Conservation (phyloP, 805 yeast genomes). For the Scheffersomyces stipitis region DNA sequence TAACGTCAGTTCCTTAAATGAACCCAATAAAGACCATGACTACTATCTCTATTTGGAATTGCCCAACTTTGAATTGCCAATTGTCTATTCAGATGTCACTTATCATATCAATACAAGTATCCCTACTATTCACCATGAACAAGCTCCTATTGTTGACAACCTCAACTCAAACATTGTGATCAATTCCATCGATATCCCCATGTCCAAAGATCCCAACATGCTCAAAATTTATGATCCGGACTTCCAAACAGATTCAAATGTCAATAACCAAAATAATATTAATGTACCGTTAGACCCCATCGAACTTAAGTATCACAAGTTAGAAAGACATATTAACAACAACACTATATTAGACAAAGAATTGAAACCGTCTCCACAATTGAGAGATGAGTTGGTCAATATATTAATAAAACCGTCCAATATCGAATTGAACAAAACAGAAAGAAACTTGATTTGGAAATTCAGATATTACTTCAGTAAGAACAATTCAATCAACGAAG, state of each 20-base stretch:
- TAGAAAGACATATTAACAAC: conserved; percentile 77
- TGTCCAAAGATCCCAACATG: conserved; percentile 6
- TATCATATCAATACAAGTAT: conserved; percentile 20
- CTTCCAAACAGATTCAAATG: conserved; percentile 16
- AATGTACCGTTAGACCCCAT: conserved; percentile 61
- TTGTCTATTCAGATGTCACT: conserved; percentile 62
- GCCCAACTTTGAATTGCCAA: conserved; percentile 68
- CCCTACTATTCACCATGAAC: conserved; percentile 2
- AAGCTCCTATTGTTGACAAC: conserved; percentile 8
- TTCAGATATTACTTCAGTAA: conserved; percentile 69
- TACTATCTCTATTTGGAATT: conserved; percentile 41
- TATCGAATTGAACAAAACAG: conserved; percentile 74
- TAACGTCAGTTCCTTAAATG: conserved; percentile 9
- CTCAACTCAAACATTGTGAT: conserved; percentile 34
- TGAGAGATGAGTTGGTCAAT: conserved; percentile 67
- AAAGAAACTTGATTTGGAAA: conserved; percentile 87
- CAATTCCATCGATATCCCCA: conserved; percentile 33
- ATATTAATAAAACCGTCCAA: conserved; percentile 82
- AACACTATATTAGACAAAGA: conserved; percentile 77
- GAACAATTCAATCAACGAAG: conserved; percentile 46
- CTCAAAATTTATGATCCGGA: conserved; percentile 48
- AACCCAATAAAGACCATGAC: conserved; percentile 7
- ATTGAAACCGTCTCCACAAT: conserved; percentile 81
- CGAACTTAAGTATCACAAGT: conserved; percentile 79
- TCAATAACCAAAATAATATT: conserved; percentile 17